phyloP scores from a whole-genome alignment of 2,329 filamentous ascomycete genomes.

The Colletotrichum tropicale region DNA sequence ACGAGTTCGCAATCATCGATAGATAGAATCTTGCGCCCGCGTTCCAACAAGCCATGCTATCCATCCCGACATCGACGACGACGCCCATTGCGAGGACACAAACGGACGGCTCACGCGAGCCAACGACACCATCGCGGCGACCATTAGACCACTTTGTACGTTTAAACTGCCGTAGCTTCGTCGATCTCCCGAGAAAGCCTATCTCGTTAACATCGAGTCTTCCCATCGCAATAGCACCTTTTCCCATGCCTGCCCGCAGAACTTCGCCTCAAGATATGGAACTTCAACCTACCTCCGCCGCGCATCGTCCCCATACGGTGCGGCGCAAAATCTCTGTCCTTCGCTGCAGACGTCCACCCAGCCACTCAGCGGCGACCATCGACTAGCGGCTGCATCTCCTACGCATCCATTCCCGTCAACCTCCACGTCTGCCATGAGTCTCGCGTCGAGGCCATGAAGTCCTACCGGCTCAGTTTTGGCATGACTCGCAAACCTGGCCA shows the following conservation, averaged over 20 bases:
- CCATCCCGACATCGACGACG: background rate
- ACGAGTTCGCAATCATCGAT: background rate
- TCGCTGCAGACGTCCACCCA: background rate
- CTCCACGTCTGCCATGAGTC: conserved; percentile 53
- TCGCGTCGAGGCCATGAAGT: conserved; percentile 45
- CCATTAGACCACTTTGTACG: conserved; percentile 13
- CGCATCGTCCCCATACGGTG: conserved; percentile 50
- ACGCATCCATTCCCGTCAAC: conserved; percentile 45
- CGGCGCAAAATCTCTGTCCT: conserved; percentile 33
- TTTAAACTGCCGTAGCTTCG: background rate
- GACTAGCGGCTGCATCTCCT: conserved; percentile 42
- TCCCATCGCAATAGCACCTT: conserved; percentile 34
- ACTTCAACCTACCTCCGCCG: conserved; percentile 43
- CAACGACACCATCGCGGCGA: background rate
- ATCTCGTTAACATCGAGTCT: background rate
- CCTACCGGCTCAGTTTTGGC: conserved; percentile 45
- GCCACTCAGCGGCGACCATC: conserved; percentile 15
- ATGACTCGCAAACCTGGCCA: conserved; percentile 44
- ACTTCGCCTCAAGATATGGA: conserved; percentile 53
- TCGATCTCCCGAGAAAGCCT: conserved; percentile 7
- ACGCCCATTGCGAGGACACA: background rate
- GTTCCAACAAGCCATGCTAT: background rate
- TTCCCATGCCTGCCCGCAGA: conserved; percentile 50
- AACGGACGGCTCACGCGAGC: background rate
- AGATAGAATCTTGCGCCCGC: background rate